phyloP scores from a whole-genome alignment of 129 eudicot species.

The Tanacetum coccineum region DNA sequence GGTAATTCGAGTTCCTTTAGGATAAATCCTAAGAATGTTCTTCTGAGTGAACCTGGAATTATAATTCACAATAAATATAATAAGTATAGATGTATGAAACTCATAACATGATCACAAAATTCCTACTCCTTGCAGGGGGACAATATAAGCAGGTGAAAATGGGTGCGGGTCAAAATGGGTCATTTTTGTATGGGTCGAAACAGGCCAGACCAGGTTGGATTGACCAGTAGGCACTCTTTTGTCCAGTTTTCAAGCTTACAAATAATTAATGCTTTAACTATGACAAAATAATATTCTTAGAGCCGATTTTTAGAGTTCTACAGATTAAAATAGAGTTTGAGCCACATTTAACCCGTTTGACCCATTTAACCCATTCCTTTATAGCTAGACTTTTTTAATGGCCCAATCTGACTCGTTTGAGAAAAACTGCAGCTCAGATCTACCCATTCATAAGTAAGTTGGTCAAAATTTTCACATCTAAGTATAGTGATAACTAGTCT shows the following conservation, averaged over 20 bases:
- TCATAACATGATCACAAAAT: not conserved
- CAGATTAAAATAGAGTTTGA: not conserved
- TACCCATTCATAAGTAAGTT: not conserved
- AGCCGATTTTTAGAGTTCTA: not conserved
- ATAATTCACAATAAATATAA: slow-evolving; percentile 13
- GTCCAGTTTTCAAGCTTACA: not conserved
- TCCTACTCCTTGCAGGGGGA: slow-evolving; percentile 1
- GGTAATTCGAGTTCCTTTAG: slow-evolving; percentile 69
- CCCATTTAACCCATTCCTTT: not conserved
- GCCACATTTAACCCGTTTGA: not conserved
- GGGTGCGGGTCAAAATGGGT: not conserved
- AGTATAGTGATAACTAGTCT: not conserved
- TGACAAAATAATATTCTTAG: too few relatives aligned
- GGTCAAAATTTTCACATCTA: not conserved
- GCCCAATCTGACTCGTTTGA: not conserved
- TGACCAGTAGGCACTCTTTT: not conserved
- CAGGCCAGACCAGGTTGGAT: not conserved
- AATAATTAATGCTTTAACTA: not conserved
- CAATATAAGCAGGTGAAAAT: not conserved
- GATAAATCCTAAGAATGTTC: slow-evolving; percentile 73
- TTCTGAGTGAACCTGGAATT: slow-evolving; percentile 68
- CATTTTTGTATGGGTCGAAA: slow-evolving; percentile 6
- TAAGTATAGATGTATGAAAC: slow-evolving; percentile 14
- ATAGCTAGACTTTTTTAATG: not conserved
- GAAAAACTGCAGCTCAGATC: not conserved